These are phyloP conservation scores for Plantago rigida DNA, from an alignment of 305 asterid genomes.

Conservation along the genomic window DNA sequence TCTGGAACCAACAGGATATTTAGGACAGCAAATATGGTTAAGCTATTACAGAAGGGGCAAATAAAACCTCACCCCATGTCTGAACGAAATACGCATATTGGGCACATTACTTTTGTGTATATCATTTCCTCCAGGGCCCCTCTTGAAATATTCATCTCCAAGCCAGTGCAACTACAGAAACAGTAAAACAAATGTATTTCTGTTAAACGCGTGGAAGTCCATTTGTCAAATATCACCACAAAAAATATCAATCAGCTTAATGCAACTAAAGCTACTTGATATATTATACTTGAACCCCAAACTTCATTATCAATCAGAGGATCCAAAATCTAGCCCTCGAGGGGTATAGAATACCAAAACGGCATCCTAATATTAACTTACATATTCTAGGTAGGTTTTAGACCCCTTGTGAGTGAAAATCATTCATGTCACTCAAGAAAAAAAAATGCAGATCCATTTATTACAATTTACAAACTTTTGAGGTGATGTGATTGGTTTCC, in stretches of 20 bases:
- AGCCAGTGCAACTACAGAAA: slow-evolving; percentile 66
- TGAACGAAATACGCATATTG: slow-evolving; percentile 59
- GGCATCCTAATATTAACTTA: no score
- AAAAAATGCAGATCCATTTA: no score
- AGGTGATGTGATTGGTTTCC: no score
- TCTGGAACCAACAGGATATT: no score
- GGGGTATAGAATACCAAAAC: no score
- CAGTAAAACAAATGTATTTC: slow-evolving; percentile 6
- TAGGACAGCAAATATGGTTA: not conserved
- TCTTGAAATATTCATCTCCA: slow-evolving; percentile 53
- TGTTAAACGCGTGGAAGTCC: slow-evolving; percentile 2
- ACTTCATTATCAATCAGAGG: not conserved
- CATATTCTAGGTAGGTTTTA: no score
- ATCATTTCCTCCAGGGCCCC: slow-evolving; percentile 67
- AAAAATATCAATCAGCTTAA: not conserved
- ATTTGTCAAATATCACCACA: not conserved
- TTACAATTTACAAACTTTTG: no score
- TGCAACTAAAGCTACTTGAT: not conserved
- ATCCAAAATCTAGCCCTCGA: not conserved
- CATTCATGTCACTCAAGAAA: no score
- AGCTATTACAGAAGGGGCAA: slow-evolving; percentile 12
- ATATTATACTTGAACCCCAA: not conserved
- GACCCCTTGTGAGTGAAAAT: no score
- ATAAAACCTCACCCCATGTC: slow-evolving; percentile 52
- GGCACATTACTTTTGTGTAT: slow-evolving; percentile 88